Conservation (phyloP, 768 basidiomycete species). For the Rhodotorula babjevae region DNA sequence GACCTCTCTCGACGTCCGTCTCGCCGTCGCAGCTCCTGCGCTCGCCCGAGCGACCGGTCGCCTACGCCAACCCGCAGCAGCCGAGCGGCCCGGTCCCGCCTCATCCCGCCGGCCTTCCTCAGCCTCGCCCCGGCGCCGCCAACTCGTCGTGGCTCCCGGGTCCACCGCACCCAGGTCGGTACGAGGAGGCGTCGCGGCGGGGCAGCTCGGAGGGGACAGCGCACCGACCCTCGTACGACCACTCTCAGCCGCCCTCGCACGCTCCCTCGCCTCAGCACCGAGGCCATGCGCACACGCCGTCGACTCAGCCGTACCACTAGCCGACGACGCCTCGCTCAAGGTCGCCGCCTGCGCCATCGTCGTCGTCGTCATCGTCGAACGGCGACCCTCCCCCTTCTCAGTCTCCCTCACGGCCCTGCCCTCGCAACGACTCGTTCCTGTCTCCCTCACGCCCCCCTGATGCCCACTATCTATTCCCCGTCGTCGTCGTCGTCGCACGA, state of each 20-base stretch:
- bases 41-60: constrained; percentile 11
- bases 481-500: no score
- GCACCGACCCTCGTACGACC: not conserved
- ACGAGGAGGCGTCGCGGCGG: not conserved
- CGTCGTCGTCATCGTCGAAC: no score
- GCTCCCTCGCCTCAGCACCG: not conserved
- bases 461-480: not conserved
- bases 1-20: constrained; percentile 25
- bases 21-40: constrained; percentile 4
- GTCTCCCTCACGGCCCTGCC: not conserved
- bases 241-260: not conserved
- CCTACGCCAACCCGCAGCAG: constrained; percentile 1
- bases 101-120: not conserved
- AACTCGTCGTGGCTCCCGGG: not conserved
- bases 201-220: constrained; percentile 5
- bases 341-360: no score
- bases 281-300: not conserved
- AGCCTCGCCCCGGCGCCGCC: not conserved
- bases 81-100: not conserved
- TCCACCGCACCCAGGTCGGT: not conserved
- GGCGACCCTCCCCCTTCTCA: not conserved
- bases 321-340: not conserved
- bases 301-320: not conserved
- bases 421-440: not conserved
- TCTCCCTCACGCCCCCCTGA: not conserved